These are phyloP conservation scores for Trypanosoma mega DNA, from an alignment of 208 protist species.

Conservation along the genomic window DNA sequence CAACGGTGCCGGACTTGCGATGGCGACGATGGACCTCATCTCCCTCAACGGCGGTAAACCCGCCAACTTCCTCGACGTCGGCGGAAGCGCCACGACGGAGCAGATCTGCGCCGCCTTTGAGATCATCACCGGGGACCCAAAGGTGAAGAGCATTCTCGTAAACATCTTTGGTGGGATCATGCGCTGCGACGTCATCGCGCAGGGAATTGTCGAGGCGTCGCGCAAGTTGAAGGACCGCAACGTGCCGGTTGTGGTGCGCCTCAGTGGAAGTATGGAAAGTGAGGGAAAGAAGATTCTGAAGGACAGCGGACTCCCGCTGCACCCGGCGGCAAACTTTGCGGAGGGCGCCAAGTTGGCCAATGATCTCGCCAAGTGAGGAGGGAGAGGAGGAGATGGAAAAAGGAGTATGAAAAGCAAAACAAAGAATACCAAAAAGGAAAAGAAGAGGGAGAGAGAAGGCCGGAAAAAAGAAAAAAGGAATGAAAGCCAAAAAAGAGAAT, in stretches of 20 bases:
- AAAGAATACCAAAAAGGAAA: constrained; percentile 9
- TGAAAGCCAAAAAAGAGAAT: neutral
- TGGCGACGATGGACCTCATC: constrained; percentile 99
- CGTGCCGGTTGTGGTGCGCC: constrained; percentile 94
- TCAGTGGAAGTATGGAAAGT: constrained; percentile 96
- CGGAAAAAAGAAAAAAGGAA: constrained; percentile 15
- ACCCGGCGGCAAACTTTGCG: constrained; percentile 84
- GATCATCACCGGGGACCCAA: constrained; percentile 95
- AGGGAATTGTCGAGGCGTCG: constrained; percentile 94
- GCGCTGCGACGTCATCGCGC: constrained; percentile 98
- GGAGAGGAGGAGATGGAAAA: constrained; percentile 14
- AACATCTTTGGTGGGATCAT: constrained; percentile 99
- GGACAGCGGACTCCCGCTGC: constrained; percentile 81
- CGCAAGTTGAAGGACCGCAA: constrained; percentile 80
- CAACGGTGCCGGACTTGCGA: constrained; percentile 99
- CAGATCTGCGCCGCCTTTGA: constrained; percentile 97
- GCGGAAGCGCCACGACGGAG: constrained; percentile 91
- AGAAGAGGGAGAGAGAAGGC: neutral
- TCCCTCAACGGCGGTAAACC: constrained; percentile 97
- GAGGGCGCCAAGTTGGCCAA: constrained; percentile 77
- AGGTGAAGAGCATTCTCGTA: constrained; percentile 97
- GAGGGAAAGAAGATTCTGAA: constrained; percentile 94
- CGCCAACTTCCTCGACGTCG: constrained; percentile 99
- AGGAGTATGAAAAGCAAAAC: constrained; percentile 7
- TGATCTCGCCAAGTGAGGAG: constrained; percentile 39